phyloP scores from a whole-genome alignment of 129 eudicot genomes.

The Saposhnikovia divaricata region DNA sequence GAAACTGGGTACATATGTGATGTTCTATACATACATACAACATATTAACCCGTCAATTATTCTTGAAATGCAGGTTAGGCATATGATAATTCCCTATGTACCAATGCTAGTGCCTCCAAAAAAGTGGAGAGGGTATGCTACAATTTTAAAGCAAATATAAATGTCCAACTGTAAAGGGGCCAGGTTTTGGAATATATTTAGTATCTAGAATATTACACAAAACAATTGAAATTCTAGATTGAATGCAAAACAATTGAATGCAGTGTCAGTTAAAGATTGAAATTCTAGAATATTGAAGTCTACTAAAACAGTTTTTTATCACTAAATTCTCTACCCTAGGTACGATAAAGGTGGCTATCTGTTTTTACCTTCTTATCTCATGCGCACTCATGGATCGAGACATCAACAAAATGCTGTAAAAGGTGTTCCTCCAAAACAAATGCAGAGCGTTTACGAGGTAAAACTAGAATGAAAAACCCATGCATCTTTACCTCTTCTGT shows the following conservation, averaged over 20 bases:
- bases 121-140: constrained; percentile 81
- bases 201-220: too few relatives aligned
- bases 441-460: constrained; percentile 79
- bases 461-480: constrained; percentile 3
- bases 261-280: not conserved
- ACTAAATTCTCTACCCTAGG: constrained; percentile 32
- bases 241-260: not conserved
- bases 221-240: not conserved
- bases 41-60: constrained; percentile 2
- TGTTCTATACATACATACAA: constrained; percentile 7
- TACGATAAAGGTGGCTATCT: constrained; percentile 82
- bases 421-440: constrained; percentile 48
- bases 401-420: constrained; percentile 71
- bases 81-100: constrained; percentile 78
- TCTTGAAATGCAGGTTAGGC: constrained; percentile 57
- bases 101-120: constrained; percentile 96
- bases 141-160: not conserved
- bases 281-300: not conserved
- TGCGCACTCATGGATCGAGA: constrained; percentile 94
- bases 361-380: constrained; percentile 77
- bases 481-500: not conserved
- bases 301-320: not conserved
- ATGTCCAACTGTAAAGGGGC: not conserved
- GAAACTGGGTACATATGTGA: not conserved
- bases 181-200: not conserved